A percentile compares a stretch with the other conserved stretches of the same genome.
phyloP scores from a whole-genome alignment of 148 eudicot genomes.

The Silene conica region DNA sequence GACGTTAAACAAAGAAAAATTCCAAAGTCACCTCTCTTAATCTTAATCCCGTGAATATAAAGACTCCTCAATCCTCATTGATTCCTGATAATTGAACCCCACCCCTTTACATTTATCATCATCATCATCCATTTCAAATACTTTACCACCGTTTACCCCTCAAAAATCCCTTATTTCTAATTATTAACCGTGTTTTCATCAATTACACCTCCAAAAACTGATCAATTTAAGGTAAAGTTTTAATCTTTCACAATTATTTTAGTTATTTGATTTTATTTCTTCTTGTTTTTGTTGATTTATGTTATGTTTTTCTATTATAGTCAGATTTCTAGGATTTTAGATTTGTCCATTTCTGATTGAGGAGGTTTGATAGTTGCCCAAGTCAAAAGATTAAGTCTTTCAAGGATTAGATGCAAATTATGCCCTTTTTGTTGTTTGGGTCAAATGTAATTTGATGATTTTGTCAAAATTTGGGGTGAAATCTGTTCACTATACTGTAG shows the following conservation, averaged over 20 bases:
- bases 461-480: constrained; percentile 7
- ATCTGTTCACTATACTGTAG: background rate
- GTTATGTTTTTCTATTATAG: background rate
- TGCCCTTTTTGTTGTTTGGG: constrained; percentile 5
- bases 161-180: background rate
- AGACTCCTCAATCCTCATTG: background rate
- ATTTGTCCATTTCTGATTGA: background rate
- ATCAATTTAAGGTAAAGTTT: constrained; percentile 15
- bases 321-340: constrained; percentile 18
- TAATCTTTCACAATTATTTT: background rate
- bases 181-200: background rate
- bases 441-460: background rate
- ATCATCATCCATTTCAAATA: background rate
- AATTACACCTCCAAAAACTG: background rate
- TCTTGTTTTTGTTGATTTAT: constrained; percentile 8
- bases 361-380: background rate
- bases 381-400: constrained; percentile 3
- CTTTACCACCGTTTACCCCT: background rate
- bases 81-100: background rate
- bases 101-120: background rate
- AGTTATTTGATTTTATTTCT: background rate
- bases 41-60: background rate
- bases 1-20: background rate
- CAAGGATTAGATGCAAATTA: constrained; percentile 6
- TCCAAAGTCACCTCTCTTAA: background rate